Evolutionary conservation across 805 yeast species (phyloP).

Genomic region (Debaryomyces castellii): DNA sequence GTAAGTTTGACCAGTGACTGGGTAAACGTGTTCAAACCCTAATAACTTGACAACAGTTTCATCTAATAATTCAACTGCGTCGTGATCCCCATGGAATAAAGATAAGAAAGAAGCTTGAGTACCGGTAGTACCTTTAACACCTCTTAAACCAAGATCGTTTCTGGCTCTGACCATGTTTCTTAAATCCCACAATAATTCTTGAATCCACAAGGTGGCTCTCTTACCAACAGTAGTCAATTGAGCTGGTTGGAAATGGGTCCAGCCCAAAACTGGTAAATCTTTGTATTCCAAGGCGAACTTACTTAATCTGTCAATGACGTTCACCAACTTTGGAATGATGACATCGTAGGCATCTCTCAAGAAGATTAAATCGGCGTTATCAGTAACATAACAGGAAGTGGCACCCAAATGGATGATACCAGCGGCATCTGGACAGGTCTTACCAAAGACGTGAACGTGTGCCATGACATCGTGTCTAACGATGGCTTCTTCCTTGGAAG

Average conservation of each 20-base stretch:
- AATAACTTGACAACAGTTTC: slow-evolving; percentile 87
- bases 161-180: slow-evolving; percentile 95
- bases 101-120: slow-evolving; percentile 96
- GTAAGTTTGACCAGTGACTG: slow-evolving; percentile 99
- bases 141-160: slow-evolving; percentile 93
- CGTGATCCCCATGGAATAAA: slow-evolving; percentile 95
- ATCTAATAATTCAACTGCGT: slow-evolving; percentile 90
- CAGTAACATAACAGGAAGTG: slow-evolving; percentile 96
- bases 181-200: slow-evolving; percentile 96
- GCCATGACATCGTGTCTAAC: slow-evolving; percentile 99
- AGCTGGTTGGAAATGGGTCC: slow-evolving; percentile 99
- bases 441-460: slow-evolving; percentile 94
- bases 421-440: slow-evolving; percentile 91
- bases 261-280: slow-evolving; percentile 94
- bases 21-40: slow-evolving; percentile 94
- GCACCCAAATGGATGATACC: slow-evolving; percentile 99
- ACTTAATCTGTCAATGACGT: slow-evolving; percentile 87
- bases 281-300: slow-evolving; percentile 88
- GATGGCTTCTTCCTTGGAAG: slow-evolving; percentile 91
- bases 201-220: slow-evolving; percentile 96
- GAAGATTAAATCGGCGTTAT: slow-evolving; percentile 96
- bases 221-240: slow-evolving; percentile 98
- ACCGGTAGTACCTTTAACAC: slow-evolving; percentile 99
- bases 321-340: slow-evolving; percentile 90
- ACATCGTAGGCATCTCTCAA: slow-evolving; percentile 94